Evolutionary conservation across 305 asterid genomes (phyloP), one percentile per base, ranked within the genome.

Genomic region (Andrographis paniculata): DNA sequence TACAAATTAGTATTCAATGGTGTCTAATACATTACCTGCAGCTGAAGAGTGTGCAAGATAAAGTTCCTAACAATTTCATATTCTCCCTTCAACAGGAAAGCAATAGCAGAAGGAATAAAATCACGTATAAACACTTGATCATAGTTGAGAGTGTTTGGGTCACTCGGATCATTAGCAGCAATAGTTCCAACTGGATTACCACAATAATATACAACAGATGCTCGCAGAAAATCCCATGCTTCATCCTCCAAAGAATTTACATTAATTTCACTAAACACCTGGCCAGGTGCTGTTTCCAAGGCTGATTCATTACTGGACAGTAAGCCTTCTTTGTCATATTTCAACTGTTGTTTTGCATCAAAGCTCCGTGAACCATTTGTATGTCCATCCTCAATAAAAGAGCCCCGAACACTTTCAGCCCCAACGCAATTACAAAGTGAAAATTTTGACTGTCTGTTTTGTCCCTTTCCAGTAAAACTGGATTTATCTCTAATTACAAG

Each of bases 101-200:
- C 97, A 15, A 85, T 74, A 48, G 91, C 95, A 48, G 97, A 88
- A 52, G 97, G 95, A 55, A 88, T 66, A 44, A 88, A 88, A 64
- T 88, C 97, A 44, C 94, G 92, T 42, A 88, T 82, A 59, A 84
- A 88, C 54, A 88, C 93, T 75, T 82, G 97, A 74, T 88, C 97
- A 63, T 88, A 88, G 78, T 88, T 88, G 55, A 79, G 87, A 27
- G 52, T 64, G 54, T 67, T 77, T 5, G 87, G 67, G 67, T 79
- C 84, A 59, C 75, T 73, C 37, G 95, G 87, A 71, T 84, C 97
- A 65, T 88, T 88, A 56, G 97, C 97, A 68, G 97, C 97, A 55
- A 88, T 84, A 2, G 97, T 88, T 48, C 97, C 95, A 55, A 88
- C 55, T 30, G 97, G 93, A 54, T 51, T 71, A 22, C 85, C 82